A percentile compares a stretch with the other conserved stretches of the same genome.
Evolutionary conservation across 1,284 basidiomycete genomes (phyloP).

Genomic region (Abortiporus biennis): DNA sequence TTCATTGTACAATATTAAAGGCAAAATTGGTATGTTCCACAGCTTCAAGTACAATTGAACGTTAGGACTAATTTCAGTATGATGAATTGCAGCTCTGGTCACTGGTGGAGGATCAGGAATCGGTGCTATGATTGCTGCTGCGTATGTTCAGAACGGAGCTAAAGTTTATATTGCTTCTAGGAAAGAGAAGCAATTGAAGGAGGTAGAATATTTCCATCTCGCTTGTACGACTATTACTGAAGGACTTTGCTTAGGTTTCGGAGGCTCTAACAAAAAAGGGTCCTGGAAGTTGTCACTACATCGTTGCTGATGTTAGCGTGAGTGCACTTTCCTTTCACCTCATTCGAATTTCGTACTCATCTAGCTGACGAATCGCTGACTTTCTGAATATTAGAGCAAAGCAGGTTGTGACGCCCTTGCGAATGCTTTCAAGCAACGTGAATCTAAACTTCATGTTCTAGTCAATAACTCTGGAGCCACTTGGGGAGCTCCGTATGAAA

Average conservation of each 20-base stretch:
- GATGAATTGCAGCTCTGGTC: slow-evolving; percentile 54
- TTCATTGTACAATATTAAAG: slow-evolving; percentile 68
- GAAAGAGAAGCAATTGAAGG: slow-evolving; percentile 72
- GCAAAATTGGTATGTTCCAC: slow-evolving; percentile 57
- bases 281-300: slow-evolving; percentile 59
- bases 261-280: slow-evolving; percentile 53
- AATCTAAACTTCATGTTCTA: slow-evolving; percentile 69
- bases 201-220: slow-evolving; percentile 42
- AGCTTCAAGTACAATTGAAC: background rate
- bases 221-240: slow-evolving; percentile 2
- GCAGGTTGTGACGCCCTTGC: slow-evolving; percentile 78
- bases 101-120: slow-evolving; percentile 79
- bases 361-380: background rate
- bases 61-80: no score
- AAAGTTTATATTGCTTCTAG: slow-evolving; percentile 81
- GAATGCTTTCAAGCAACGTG: slow-evolving; percentile 59
- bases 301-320: slow-evolving; percentile 70
- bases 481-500: slow-evolving; percentile 72
- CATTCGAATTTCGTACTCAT: slow-evolving; percentile 6
- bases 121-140: slow-evolving; percentile 77
- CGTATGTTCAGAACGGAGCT: slow-evolving; percentile 58
- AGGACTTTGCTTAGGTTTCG: slow-evolving; percentile 40
- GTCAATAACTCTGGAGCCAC: slow-evolving; percentile 79
- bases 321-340: no score
- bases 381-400: slow-evolving; percentile 45